Evolutionary conservation across 148 eudicot species (phyloP), one percentile per base, ranked within the genome.

Genomic region (Persicaria tinctoria): DNA sequence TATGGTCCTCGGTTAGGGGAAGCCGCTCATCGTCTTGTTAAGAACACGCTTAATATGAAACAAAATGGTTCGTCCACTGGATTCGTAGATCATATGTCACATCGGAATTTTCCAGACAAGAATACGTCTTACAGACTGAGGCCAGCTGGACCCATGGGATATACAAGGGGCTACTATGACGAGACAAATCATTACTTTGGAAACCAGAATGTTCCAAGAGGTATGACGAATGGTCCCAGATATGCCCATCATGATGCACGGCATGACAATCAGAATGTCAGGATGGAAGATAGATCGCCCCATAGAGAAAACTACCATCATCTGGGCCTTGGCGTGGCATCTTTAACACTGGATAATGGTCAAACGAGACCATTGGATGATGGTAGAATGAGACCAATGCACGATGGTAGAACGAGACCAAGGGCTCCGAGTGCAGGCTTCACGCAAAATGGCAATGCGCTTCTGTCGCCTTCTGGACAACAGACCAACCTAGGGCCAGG

Each of bases 11-110:
- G 75, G 77, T 84, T 96, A 79, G 99, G 99, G 56, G 90, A 92
- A 84, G 99, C 99, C 75, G 97, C 97, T 51, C 91, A 90, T 73
- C 97, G 97, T 77, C 86, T 96, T 72, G 79, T 96, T 54, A 89
- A 83, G 76, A 92, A 90, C 80, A 83, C 92, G 17, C 76, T 96
- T 74, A 90, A 89, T 83, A 80, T 92, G 38, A 92, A 80, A 84
- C 81, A 85, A 47, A 76, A 79, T 77, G 82, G 66, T 51, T 80
- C 84, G 68, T 68, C 84, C 62, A 82, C 82, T 60, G 89, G 86
- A 54, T 68, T 74, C 5, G 51, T 78, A 62, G 83, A 85, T 53
- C 82, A 82, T 56, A 74, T 64, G 78, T 79, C 82, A 68, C 51
- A 80, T 70, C 82, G 80, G 62, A 83, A 84, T 87, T 77, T 54